Percentiles rank a stretch among this genome's conserved stretches.
Conservation (phyloP, 2,329 filamentous ascomycete genomes). For the Helminthosporium solani region DNA sequence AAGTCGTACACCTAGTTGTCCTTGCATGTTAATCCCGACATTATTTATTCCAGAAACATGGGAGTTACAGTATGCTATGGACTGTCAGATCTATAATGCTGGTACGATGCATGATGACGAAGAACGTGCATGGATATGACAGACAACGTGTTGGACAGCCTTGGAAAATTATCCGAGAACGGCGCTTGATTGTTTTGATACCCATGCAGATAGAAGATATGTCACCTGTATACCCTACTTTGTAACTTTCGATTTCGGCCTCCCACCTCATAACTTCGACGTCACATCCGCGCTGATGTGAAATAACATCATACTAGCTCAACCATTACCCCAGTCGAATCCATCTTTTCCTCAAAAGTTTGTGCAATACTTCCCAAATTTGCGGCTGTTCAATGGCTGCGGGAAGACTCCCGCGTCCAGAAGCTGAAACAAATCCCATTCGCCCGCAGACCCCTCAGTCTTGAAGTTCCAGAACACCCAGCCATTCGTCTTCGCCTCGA, state of each 20-base stretch:
- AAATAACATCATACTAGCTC: too few species aligned
- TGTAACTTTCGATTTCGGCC: not conserved
- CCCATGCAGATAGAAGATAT: not conserved
- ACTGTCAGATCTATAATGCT: too few species aligned
- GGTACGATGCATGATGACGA: too few species aligned
- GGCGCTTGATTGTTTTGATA: not conserved
- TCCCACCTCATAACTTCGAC: not conserved
- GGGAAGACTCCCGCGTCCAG: conserved; percentile 55
- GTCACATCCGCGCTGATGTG: not conserved
- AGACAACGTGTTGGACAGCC: too few species aligned
- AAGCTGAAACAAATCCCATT: conserved; percentile 56
- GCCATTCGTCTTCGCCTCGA: conserved; percentile 52
- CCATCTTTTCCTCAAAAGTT: conserved; percentile 15
- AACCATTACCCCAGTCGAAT: not conserved
- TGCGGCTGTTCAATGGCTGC: conserved; percentile 29
- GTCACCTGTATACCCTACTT: not conserved
- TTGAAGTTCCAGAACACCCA: conserved; percentile 63
- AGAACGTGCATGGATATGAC: too few species aligned
- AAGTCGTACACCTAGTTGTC: too few species aligned
- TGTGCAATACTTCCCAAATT: conserved; percentile 30
- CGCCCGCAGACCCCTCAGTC: conserved; percentile 51
- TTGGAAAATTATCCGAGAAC: too few species aligned
- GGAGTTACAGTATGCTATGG: too few species aligned
- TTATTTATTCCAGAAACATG: too few species aligned
- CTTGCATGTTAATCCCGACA: too few species aligned